Conservation (phyloP, 78 protist species). For the Dictyostelium firmibasis region DNA sequence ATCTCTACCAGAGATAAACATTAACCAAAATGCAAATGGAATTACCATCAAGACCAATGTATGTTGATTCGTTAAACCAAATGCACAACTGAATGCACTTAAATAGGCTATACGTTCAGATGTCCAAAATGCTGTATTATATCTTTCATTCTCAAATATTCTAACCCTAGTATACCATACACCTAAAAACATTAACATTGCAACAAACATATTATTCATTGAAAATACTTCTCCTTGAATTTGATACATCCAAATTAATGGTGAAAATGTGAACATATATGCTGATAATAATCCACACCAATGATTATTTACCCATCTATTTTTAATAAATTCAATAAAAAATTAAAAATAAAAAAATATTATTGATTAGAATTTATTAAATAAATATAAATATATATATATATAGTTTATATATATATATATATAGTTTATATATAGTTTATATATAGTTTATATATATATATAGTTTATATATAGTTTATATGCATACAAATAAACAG, state of each 20-base stretch:
- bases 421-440: too few relatives aligned
- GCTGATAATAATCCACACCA: constrained; percentile 61
- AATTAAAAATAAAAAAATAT: too few relatives aligned
- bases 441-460: too few relatives aligned
- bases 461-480: too few relatives aligned
- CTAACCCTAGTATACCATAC: constrained; percentile 55
- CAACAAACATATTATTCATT: constrained; percentile 80
- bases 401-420: too few relatives aligned
- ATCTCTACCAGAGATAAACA: constrained; percentile 49
- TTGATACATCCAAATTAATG: constrained; percentile 87
- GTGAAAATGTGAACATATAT: constrained; percentile 75
- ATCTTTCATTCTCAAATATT: constrained; percentile 47
- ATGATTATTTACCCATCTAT: constrained; percentile 40
- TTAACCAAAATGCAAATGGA: constrained; percentile 76
- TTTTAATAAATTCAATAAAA: not conserved
- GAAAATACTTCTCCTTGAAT: constrained; percentile 89
- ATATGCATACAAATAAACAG: constrained; percentile 35
- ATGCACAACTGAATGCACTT: constrained; percentile 78
- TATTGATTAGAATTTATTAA: too few relatives aligned
- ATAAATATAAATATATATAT: too few relatives aligned
- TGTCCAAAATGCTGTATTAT: constrained; percentile 49
- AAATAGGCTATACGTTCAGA: constrained; percentile 38
- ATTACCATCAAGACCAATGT: constrained; percentile 73
- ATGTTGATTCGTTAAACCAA: constrained; percentile 89
- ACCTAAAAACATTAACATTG: constrained; percentile 27